A percentile compares a stretch with the other conserved stretches of the same genome.
Evolutionary conservation across 768 basidiomycete species (phyloP).

Genomic region (Lactarius deliciosus): DNA sequence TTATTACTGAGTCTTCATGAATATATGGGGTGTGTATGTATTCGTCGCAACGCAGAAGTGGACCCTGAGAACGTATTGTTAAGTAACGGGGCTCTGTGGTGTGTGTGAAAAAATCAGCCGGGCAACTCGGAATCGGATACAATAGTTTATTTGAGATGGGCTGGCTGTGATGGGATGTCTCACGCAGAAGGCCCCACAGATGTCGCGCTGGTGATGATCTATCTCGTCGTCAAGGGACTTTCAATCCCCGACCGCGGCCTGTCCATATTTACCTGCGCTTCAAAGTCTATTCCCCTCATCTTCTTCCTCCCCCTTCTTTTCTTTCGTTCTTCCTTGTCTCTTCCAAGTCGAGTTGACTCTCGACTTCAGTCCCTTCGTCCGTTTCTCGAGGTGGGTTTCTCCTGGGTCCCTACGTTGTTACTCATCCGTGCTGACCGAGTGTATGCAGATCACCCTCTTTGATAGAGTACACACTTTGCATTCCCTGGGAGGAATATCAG

Average conservation of each 20-base stretch:
- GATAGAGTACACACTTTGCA: constrained; percentile 58
- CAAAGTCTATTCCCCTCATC: constrained; percentile 5
- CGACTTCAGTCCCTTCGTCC: constrained; percentile 57
- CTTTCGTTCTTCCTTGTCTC: constrained; percentile 36
- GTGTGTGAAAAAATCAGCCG: background rate
- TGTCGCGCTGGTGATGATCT: background rate
- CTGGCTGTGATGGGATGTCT: background rate
- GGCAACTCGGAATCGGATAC: background rate
- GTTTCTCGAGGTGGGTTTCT: constrained; percentile 34
- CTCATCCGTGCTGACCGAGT: constrained; percentile 9
- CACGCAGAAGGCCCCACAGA: too few relatives aligned
- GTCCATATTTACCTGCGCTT: constrained; percentile 32
- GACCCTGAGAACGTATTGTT: background rate
- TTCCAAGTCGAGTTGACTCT: constrained; percentile 66
- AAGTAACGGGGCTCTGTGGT: background rate
- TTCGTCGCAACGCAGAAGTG: background rate
- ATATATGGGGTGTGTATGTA: background rate
- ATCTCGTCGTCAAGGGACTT: constrained; percentile 26
- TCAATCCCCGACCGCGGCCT: constrained; percentile 13
- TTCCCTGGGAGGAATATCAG: constrained; percentile 62
- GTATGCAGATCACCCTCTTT: constrained; percentile 62
- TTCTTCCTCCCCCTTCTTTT: constrained; percentile 34
- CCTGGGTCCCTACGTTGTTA: background rate
- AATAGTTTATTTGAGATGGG: background rate
- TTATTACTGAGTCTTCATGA: background rate